Evolutionary conservation across 768 basidiomycete species (phyloP).

Genomic region (Termitomyces sp.): DNA sequence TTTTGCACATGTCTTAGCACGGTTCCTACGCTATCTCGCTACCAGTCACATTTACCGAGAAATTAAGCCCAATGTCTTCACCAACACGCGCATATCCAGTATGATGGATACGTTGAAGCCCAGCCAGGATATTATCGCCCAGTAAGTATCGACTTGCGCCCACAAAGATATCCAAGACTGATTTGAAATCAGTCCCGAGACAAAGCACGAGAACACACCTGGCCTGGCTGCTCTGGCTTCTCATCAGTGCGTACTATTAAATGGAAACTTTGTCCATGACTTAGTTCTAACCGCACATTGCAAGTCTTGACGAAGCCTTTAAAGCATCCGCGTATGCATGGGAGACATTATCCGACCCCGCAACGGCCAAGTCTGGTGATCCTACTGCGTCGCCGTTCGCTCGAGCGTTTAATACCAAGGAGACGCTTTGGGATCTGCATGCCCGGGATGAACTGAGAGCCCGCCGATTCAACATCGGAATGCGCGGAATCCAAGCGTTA

Average conservation of each 20-base stretch:
- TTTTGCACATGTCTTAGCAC: no score
- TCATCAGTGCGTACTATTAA: conserved; percentile 18
- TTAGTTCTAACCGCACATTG: background rate
- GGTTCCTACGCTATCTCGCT: conserved; percentile 15
- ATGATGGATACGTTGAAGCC: conserved; percentile 30
- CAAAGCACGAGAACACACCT: conserved; percentile 11
- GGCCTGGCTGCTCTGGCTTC: conserved; percentile 21
- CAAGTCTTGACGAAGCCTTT: conserved; percentile 27
- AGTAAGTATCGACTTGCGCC: conserved; percentile 23
- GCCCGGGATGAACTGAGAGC: conserved; percentile 15
- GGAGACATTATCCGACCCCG: conserved; percentile 26
- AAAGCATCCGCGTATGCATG: conserved; percentile 26
- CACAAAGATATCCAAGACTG: background rate
- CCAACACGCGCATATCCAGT: conserved; percentile 28
- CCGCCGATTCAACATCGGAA: conserved; percentile 26
- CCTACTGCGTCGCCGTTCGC: conserved; percentile 20
- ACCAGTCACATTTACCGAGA: conserved; percentile 17
- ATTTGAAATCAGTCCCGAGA: background rate
- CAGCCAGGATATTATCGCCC: conserved; percentile 19
- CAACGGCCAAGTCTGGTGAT: conserved; percentile 17
- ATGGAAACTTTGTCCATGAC: no score
- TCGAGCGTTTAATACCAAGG: conserved; percentile 19
- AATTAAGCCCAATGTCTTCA: conserved; percentile 25
- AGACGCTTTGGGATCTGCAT: conserved; percentile 23
- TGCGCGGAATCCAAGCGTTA: conserved; percentile 22